Evolutionary conservation across 2,329 filamentous ascomycete genomes (phyloP), one percentile per base, ranked within the genome.

Genomic region (Xylaria digitata): DNA sequence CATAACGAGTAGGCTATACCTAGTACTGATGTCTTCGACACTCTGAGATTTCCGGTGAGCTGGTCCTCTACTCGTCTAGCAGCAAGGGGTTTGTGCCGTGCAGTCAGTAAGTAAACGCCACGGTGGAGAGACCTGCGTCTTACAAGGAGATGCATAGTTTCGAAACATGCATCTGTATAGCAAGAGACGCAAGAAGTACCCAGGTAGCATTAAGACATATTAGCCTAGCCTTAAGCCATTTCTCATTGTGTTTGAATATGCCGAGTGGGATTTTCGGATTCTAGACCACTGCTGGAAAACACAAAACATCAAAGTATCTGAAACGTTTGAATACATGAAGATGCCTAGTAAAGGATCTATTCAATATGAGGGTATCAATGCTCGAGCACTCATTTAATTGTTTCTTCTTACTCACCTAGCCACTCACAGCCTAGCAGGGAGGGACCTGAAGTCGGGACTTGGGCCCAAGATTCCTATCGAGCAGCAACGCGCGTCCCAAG

Each of bases 401-500:
- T 46, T 40, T 34, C 19, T 52, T 37, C 43, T 37, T 15, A 53
- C 66, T 46, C 17, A 59, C 43, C 26, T 59, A 42, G 8, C 13
- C 5, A 30, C 54, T 57, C 34, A 40, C 26, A 19, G 15, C 45
- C 23, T 13, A 4, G 17, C 15, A 21, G 13, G 9, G 26, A 43
- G 32, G 26, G 26, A 26, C 34, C 49, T 3, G 23, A 59, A 30
- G 52, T 46, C 11, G 34, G 46, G 30, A 37, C 48, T 56, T 13
- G 49, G 40, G 13, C 32, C 48, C 53, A 56, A 17, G 17, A 2
- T 17, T 19, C 45, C 58, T 68, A 72, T 73, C 63, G 79, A 73
- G 73, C 71, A 23, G 71, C 70, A 17, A 78, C 74, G 71, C 85
- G 83, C 63, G 86, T 85, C 13, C 87, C 87, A 70, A 97, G 81